Conservation (phyloP, 2,329 filamentous ascomycete genomes). For the Alternaria arborescens region DNA sequence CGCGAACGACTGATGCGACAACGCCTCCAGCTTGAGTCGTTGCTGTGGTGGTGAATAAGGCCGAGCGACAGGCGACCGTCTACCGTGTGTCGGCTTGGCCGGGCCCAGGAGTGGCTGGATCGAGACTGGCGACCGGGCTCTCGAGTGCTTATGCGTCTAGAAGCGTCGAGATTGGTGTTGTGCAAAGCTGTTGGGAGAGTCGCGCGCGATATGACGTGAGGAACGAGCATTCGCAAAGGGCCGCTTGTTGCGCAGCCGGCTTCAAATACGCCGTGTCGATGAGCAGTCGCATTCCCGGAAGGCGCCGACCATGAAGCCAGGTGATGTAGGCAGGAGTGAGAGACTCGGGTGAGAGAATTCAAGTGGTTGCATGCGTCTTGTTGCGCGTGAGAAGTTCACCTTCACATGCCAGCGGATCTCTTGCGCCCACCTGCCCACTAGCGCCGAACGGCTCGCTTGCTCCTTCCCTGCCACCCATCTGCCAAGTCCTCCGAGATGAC, state of each 20-base stretch:
- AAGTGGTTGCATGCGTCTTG: constrained; percentile 3
- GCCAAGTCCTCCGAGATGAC: constrained; percentile 3
- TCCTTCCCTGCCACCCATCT: constrained; percentile 6
- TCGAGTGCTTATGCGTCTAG: background rate
- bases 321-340: background rate
- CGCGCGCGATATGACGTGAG: constrained; percentile 25
- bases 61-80: background rate
- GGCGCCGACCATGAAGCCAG: constrained; percentile 9
- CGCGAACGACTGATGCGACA: constrained; percentile 33
- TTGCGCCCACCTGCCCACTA: constrained; percentile 5
- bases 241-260: constrained; percentile 1
- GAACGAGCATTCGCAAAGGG: constrained; percentile 14
- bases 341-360: background rate
- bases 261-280: constrained; percentile 5
- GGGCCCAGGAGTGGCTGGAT: background rate
- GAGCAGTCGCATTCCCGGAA: constrained; percentile 25
- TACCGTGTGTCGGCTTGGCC: constrained; percentile 3
- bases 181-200: constrained; percentile 23
- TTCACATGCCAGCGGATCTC: constrained; percentile 7
- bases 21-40: constrained; percentile 34
- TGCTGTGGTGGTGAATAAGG: background rate
- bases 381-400: constrained; percentile 9
- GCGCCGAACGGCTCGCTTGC: constrained; percentile 10
- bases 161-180: constrained; percentile 9
- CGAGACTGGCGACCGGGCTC: background rate